Conservation (phyloP, 1,139 yeast genomes). For the Zygotorulaspora mrakii region DNA sequence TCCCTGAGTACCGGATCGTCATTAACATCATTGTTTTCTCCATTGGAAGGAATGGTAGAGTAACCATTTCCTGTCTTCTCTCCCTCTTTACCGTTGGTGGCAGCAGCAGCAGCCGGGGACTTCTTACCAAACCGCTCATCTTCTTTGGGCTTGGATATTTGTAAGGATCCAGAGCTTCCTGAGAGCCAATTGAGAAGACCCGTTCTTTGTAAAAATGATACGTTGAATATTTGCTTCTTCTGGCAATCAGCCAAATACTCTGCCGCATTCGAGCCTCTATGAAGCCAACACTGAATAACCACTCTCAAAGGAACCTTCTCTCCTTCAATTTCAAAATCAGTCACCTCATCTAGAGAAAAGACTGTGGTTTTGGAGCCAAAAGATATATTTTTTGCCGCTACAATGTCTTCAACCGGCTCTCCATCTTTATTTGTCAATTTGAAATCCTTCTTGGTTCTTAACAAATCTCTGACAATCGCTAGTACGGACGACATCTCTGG, state of each 20-base stretch:
- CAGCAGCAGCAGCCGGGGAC: constrained; percentile 7
- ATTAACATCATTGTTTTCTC: constrained; percentile 1
- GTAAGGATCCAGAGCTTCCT: constrained; percentile 59
- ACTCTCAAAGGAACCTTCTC: constrained; percentile 52
- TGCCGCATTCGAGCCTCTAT: constrained; percentile 70
- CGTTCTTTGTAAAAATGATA: constrained; percentile 81
- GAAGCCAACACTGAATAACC: constrained; percentile 77
- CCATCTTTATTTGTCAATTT: constrained; percentile 25
- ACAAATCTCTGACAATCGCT: constrained; percentile 22
- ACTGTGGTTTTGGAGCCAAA: constrained; percentile 18
- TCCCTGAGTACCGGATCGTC: constrained; percentile 54
- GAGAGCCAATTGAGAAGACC: constrained; percentile 78
- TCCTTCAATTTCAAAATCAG: constrained; percentile 57
- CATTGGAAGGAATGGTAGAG: constrained; percentile 16
- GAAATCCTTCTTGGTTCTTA: constrained; percentile 21
- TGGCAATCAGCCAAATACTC: constrained; percentile 78
- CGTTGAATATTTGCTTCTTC: constrained; percentile 58
- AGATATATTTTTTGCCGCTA: constrained; percentile 27
- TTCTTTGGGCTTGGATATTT: constrained; percentile 41
- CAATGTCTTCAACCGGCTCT: constrained; percentile 32
- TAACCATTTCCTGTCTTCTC: constrained; percentile 22
- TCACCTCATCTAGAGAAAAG: constrained; percentile 43
- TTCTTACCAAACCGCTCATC: constrained; percentile 1
- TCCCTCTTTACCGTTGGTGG: constrained; percentile 13
- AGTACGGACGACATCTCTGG: constrained; percentile 15